phyloP scores from a whole-genome alignment of 2,329 filamentous ascomycete species.

The Colletotrichum sansevieriae region DNA sequence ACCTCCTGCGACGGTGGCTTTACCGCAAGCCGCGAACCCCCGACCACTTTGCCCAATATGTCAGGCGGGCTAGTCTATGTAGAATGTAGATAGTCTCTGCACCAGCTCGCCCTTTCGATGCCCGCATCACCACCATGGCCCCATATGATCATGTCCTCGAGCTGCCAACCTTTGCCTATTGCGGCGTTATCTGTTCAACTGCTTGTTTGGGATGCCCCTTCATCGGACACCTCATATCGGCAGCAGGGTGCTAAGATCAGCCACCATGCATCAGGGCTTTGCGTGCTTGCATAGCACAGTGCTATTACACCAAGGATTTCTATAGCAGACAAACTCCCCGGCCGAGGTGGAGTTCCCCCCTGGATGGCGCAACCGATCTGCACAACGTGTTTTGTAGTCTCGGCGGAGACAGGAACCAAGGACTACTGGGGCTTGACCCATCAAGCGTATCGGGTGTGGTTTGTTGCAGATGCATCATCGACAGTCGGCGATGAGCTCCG shows the following conservation, averaged over 20 bases:
- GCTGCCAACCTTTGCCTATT: constrained; percentile 27
- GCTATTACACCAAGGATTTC: constrained; percentile 6
- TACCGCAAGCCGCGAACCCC: constrained; percentile 26
- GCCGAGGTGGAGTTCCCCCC: constrained; percentile 16
- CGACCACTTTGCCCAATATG: constrained; percentile 21
- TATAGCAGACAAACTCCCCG: constrained; percentile 28
- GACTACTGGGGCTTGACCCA: constrained; percentile 16
- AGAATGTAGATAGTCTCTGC: neutral
- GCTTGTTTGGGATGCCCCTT: constrained; percentile 3
- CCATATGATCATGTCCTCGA: constrained; percentile 2
- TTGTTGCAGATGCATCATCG: constrained; percentile 4
- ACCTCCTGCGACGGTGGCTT: constrained; percentile 38
- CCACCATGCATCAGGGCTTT: constrained; percentile 35
- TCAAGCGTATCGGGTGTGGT: constrained; percentile 4
- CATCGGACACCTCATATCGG: constrained; percentile 10
- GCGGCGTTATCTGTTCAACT: constrained; percentile 24
- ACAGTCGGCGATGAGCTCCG: neutral
- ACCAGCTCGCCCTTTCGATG: constrained; percentile 16
- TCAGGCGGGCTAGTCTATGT: constrained; percentile 14
- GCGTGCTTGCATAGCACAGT: constrained; percentile 16
- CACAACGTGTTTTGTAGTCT: constrained; percentile 18
- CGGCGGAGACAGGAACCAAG: constrained; percentile 12
- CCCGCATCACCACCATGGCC: constrained; percentile 15
- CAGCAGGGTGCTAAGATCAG: constrained; percentile 29
- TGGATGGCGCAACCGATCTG: constrained; percentile 31